Evolutionary conservation across 352 stramenopile genomes (phyloP), one percentile per base, ranked within the genome.

Genomic region (Pythium oligandrum): DNA sequence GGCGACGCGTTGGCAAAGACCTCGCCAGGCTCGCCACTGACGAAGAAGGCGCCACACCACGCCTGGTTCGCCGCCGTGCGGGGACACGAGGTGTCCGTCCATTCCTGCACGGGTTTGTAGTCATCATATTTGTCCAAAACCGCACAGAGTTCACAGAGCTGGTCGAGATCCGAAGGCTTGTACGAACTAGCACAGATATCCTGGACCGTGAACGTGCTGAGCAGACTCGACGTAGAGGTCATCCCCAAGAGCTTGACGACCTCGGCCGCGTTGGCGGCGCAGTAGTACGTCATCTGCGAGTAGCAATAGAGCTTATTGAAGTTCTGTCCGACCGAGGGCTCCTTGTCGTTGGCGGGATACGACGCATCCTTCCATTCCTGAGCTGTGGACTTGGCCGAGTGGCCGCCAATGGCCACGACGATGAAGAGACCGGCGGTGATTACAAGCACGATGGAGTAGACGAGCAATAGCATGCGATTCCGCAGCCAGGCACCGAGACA

Each of bases 231-330:
- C 4, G 81, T 57, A 3, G 75, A 66, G 26, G 76, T 63, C 3
- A 44, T 26, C 7, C 57, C n/a, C 34, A 74, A 71, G 26, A 74
- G 60, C 46, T 42, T 39, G 6, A 57, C 43, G 10, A 68, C 51
- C 2, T 64, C 55, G 26, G 33, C 6, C 3, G 57, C 55, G 3
- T 33, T 48, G 2, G 44, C 44, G 11, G 71, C 43, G 64, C 83
- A 94, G 64, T 92, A 94, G 58, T 90, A 88, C 38, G 78, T 68
- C 45, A 94, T 71, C 64, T 90, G 78, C 5, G 78, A 75, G 53
- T 83, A 76, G 70, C 83, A 94, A 63, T 92, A 92, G 49, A 90
- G 75, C 45, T 76, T 45, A 57, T 92, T 88, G 57, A 94, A 94
- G 53, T 87, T 88, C 43, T 58, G 40, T 40, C 74, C 81, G 4